Evolutionary conservation across 306 rosid species (phyloP), one percentile per base, ranked within the genome.

Genomic region (Prunus persica): DNA sequence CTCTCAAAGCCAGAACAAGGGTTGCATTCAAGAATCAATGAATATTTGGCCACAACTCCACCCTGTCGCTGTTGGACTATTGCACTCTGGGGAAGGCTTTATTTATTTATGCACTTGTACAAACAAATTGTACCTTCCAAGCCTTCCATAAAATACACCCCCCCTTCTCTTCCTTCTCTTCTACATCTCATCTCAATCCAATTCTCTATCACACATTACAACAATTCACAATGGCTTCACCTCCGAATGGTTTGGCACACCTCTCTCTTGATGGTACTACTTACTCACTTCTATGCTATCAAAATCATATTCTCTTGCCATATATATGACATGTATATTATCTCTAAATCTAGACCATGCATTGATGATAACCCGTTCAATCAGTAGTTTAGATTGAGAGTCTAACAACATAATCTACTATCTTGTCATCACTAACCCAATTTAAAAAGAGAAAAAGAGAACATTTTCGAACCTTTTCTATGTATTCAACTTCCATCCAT

Each of bases 61-160:
- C n/a, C 67, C 4, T 66, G 67, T 38, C 24, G 8, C 69, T 16
- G 19, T 2, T 61, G 28, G 58, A 61, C 22, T 11, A 6, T 1
- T 46, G 77, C 58, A 27, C 4, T 61, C 77, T 73, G 7, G 77
- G 45, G 77, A 46, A 61, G 77, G 77, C 77, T 73, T 73, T 73
- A 73, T 27, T 52, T 1, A 18, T 58, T 55, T 27, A 45, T 32
- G 5, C 47, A 4, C 47, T 34, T 10, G 75, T 62, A 62, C 67
- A 14, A 41, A 71, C 50, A n/a, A 3, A 20, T 38, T 60, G 69
- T 61, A 27, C 77, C 52, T 12, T 14, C 69, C 69, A 28, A 18
- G 11, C n/a, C 58, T 9, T 18, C 28, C 47, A 46, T 16, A 3
- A 12, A 45, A 43, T 43, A 27, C 57, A 41, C 16, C 10, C 63